A percentile compares a stretch with the other conserved stretches of the same genome.
phyloP scores from a whole-genome alignment of 805 yeast genomes.

The Torulaspora maleeae region DNA sequence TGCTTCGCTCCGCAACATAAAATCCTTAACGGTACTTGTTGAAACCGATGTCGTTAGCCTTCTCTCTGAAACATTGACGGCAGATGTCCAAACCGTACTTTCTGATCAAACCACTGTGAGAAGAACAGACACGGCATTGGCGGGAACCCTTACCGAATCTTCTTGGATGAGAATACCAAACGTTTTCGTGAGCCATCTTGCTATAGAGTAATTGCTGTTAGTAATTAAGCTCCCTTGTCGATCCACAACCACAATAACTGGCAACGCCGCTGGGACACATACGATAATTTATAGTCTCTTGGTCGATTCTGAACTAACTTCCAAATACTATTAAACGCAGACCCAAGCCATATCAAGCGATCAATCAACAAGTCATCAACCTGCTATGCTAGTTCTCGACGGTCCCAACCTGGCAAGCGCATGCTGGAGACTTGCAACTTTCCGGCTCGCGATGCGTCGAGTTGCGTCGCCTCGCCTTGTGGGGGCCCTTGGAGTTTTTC shows the following conservation, averaged over 20 bases:
- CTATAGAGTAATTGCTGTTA: slow-evolving; percentile 4
- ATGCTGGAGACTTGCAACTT: neutral
- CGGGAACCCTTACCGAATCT: slow-evolving; percentile 99
- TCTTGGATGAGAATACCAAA: slow-evolving; percentile 99
- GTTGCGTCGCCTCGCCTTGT: neutral
- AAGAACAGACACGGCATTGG: slow-evolving; percentile 98
- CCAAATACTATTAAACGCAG: neutral
- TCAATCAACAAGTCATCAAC: neutral
- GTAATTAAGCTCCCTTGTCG: neutral
- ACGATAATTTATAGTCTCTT: slow-evolving; percentile 21
- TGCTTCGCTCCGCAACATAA: neutral
- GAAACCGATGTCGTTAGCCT: slow-evolving; percentile 98
- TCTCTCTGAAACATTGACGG: slow-evolving; percentile 99
- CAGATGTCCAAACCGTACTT: slow-evolving; percentile 99
- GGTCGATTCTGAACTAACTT: slow-evolving; percentile 6
- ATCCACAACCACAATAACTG: no score
- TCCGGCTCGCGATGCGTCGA: neutral
- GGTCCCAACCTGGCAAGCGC: neutral
- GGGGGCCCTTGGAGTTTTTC: no score
- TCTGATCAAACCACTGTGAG: slow-evolving; percentile 99
- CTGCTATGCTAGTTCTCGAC: neutral
- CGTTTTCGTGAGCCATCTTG: slow-evolving; percentile 99
- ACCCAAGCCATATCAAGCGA: neutral
- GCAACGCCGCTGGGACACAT: slow-evolving; percentile 9
- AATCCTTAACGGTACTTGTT: slow-evolving; percentile 89